Evolutionary conservation across 2,329 filamentous ascomycete species (phyloP), one percentile per base, ranked within the genome.

Genomic region (Aspergillus piperis): DNA sequence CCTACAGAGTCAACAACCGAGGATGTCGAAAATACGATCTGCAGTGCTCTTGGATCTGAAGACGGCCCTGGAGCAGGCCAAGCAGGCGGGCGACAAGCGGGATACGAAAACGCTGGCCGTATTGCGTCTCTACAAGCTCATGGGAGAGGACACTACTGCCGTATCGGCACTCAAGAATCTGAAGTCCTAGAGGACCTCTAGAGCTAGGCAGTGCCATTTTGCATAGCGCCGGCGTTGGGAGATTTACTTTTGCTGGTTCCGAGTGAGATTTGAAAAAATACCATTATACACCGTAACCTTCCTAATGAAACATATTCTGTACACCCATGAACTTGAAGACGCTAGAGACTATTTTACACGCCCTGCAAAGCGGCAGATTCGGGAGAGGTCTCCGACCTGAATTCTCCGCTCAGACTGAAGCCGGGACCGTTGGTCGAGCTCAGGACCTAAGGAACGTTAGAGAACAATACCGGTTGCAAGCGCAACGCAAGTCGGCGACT

Each of bases 381-480:
- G 53, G 78, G 80, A 62, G 86, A 86, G 61, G 86, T 83, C 4
- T 83, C 81, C 56, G 88, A 82, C 69, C 80, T 86, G 75, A 95
- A 90, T 57, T 89, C 86, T 59, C 93, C 94, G 73, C 86, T 96
- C 74, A 99, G 79, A 73, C 88, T 92, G 80, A 99, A 87, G 0
- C 92, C 94, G 1, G 95, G 93, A 1, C 90, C 88, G 72, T 95
- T 84, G 6, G 94, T 96, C 11, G 92, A 92, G 80, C 91, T 94
- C 70, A 99, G 80, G 36, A 98, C 90, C 74, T 86, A 60, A 23
- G 15, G 88, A 82, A 30, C 7, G 27, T 17, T 11, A 42, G 30
- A 3, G 50, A 39, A 11, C 47, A 25, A 48, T 32, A 54, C 60
- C 15, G 32, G 8, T 19, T 11, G 8, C 32, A 8, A 5, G 39